Conservation (phyloP, 352 stramenopile genomes). For the Phytopythium litorale region DNA sequence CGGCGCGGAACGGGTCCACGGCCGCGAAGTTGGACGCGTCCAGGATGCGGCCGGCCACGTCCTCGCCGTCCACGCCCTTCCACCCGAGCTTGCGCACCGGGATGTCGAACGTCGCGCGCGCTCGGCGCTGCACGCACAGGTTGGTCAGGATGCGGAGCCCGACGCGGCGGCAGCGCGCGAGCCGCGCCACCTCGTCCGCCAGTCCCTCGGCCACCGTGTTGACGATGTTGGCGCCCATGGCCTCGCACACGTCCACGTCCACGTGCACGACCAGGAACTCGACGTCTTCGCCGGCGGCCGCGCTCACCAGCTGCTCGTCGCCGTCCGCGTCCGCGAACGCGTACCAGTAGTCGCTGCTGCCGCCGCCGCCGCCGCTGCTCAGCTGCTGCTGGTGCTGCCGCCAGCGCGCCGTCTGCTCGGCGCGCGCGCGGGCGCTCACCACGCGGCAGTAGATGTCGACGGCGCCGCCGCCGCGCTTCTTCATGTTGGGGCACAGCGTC, state of each 20-base stretch:
- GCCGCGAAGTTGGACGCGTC: slow-evolving; percentile 85
- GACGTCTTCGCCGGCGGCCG: slow-evolving; percentile 12
- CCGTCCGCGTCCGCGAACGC: slow-evolving; percentile 44
- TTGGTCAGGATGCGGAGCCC: slow-evolving; percentile 89
- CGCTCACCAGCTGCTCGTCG: slow-evolving; percentile 33
- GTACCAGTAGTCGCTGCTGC: slow-evolving; percentile 45
- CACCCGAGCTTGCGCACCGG: slow-evolving; percentile 68
- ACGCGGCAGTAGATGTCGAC: slow-evolving; percentile 81
- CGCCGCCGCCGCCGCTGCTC: background rate
- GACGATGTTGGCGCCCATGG: slow-evolving; percentile 88
- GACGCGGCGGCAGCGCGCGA: slow-evolving; percentile 55
- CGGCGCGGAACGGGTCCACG: slow-evolving; percentile 76
- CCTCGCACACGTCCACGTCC: slow-evolving; percentile 85
- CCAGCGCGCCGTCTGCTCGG: slow-evolving; percentile 4
- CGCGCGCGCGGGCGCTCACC: slow-evolving; percentile 43
- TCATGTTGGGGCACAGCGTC: slow-evolving; percentile 82
- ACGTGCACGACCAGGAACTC: slow-evolving; percentile 82
- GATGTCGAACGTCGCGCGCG: slow-evolving; percentile 68
- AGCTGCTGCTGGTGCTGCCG: slow-evolving; percentile 13
- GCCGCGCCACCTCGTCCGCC: slow-evolving; percentile 59
- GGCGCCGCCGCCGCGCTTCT: slow-evolving; percentile 75
- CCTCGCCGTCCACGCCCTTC: slow-evolving; percentile 75
- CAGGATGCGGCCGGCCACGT: slow-evolving; percentile 72
- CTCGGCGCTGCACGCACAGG: slow-evolving; percentile 79
- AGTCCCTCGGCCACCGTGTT: slow-evolving; percentile 85